A percentile compares a stretch with the other conserved stretches of the same genome.
Evolutionary conservation across 805 yeast species (phyloP).

Genomic region (Yueomyces sinensis): DNA sequence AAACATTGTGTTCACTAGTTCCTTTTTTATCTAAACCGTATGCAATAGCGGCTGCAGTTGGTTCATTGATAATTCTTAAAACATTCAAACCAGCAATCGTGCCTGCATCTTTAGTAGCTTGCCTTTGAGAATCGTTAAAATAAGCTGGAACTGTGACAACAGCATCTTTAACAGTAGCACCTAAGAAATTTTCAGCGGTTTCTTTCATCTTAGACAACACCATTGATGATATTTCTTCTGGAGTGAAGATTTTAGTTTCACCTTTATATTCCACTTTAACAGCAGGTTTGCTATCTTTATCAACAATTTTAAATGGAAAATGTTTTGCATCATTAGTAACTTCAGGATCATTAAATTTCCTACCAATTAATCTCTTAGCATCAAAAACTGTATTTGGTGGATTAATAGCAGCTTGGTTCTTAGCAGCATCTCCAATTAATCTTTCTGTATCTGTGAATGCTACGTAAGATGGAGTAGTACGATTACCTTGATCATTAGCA

Average conservation of each 20-base stretch:
- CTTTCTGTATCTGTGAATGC: constrained; percentile 91
- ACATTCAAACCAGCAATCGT: constrained; percentile 91
- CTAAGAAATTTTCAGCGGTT: constrained; percentile 81
- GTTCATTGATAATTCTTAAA: constrained; percentile 89
- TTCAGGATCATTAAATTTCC: constrained; percentile 68
- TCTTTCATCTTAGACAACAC: constrained; percentile 80
- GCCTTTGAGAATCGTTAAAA: constrained; percentile 96
- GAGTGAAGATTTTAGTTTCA: constrained; percentile 77
- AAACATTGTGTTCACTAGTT: constrained; percentile 72
- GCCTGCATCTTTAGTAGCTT: constrained; percentile 97
- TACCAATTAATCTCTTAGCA: constrained; percentile 89
- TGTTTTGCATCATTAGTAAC: constrained; percentile 72
- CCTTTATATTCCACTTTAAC: constrained; percentile 74
- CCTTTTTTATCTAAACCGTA: constrained; percentile 78
- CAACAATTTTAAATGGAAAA: constrained; percentile 70
- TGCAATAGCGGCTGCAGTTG: constrained; percentile 96
- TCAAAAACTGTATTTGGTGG: constrained; percentile 84
- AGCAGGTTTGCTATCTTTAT: constrained; percentile 65
- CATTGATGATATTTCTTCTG: constrained; percentile 94
- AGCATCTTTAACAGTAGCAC: constrained; percentile 72
- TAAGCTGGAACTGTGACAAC: constrained; percentile 96
- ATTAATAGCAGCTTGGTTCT: constrained; percentile 93
- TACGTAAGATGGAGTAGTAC: constrained; percentile 93
- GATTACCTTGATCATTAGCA: constrained; percentile 97
- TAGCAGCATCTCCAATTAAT: constrained; percentile 92